phyloP scores from a whole-genome alignment of 176 grass and related monocot species.

The Phyllostachys edulis region DNA sequence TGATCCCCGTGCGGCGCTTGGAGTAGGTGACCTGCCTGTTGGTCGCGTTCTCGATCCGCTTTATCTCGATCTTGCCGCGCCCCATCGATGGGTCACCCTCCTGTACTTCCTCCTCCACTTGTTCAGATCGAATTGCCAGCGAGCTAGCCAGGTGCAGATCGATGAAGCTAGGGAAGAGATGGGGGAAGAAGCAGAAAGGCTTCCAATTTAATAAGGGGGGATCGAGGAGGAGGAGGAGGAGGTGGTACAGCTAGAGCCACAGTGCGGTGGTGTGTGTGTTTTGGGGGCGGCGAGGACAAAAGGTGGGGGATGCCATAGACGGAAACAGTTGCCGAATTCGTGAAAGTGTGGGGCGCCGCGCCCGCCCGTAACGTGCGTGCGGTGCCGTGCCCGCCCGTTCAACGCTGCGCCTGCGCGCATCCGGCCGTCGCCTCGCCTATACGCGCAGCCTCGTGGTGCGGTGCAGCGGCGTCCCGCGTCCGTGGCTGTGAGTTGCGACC shows the following conservation, averaged over 20 bases:
- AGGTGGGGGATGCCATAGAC: constrained; percentile 25
- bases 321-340: constrained; percentile 59
- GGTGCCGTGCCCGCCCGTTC: background rate
- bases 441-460: background rate
- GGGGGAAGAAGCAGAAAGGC: background rate
- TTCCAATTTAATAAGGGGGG: background rate
- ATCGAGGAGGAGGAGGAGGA: background rate
- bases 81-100: constrained; percentile 42
- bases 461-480: background rate
- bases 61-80: constrained; percentile 99
- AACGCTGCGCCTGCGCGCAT: too few relatives aligned
- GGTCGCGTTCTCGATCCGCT: constrained; percentile 98
- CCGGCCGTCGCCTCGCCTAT: background rate
- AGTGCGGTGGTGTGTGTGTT: constrained; percentile 12
- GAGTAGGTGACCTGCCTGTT: constrained; percentile 97
- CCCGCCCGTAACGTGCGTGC: constrained; percentile 8
- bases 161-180: background rate
- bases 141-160: background rate
- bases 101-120: background rate
- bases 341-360: constrained; percentile 64
- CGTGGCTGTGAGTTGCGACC: too few relatives aligned
- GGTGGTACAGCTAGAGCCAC: background rate
- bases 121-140: background rate
- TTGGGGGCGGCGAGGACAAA: constrained; percentile 39
- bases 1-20: constrained; percentile 88